These are phyloP conservation scores for Ceratorhiza oryzae-sativae DNA, from an alignment of 1,284 basidiomycete genomes.

Conservation along the genomic window DNA sequence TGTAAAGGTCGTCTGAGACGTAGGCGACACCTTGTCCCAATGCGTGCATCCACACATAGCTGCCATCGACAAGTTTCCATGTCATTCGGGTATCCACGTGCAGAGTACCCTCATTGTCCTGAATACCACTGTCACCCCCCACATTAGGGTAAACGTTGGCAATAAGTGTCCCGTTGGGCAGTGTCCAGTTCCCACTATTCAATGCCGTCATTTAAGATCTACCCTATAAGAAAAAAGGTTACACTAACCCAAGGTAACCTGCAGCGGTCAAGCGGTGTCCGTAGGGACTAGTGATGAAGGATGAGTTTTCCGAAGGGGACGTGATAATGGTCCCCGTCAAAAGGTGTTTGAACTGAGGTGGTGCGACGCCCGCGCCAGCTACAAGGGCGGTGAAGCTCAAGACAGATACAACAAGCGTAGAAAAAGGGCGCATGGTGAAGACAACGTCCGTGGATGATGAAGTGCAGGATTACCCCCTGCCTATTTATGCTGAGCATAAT, in stretches of 20 bases:
- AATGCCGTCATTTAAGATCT: background rate
- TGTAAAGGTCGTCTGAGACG: slow-evolving; percentile 29
- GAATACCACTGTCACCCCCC: slow-evolving; percentile 39
- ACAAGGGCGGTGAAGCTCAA: background rate
- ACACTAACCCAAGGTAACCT: slow-evolving; percentile 31
- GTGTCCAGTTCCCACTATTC: slow-evolving; percentile 37
- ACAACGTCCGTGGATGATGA: background rate
- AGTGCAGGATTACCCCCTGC: background rate
- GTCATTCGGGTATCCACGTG: slow-evolving; percentile 41
- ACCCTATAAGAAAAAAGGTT: no score
- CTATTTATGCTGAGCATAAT: background rate
- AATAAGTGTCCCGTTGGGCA: slow-evolving; percentile 3
- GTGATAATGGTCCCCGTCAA: slow-evolving; percentile 40
- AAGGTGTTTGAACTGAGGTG: slow-evolving; percentile 36
- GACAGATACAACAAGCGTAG: background rate
- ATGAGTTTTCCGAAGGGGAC: slow-evolving; percentile 34
- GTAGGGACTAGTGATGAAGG: slow-evolving; percentile 35
- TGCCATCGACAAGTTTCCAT: slow-evolving; percentile 37
- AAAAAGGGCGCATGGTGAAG: slow-evolving; percentile 7
- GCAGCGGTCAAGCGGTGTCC: slow-evolving; percentile 39
- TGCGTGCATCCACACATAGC: slow-evolving; percentile 38
- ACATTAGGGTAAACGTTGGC: slow-evolving; percentile 39
- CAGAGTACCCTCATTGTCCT: slow-evolving; percentile 34
- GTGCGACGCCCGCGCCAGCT: slow-evolving; percentile 7
- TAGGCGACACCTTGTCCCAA: slow-evolving; percentile 37